Percentiles rank a stretch among this genome's conserved stretches.
These are phyloP conservation scores for Aquilaria yunnanensis DNA, from an alignment of 345 rosid species.

Conservation along the genomic window DNA sequence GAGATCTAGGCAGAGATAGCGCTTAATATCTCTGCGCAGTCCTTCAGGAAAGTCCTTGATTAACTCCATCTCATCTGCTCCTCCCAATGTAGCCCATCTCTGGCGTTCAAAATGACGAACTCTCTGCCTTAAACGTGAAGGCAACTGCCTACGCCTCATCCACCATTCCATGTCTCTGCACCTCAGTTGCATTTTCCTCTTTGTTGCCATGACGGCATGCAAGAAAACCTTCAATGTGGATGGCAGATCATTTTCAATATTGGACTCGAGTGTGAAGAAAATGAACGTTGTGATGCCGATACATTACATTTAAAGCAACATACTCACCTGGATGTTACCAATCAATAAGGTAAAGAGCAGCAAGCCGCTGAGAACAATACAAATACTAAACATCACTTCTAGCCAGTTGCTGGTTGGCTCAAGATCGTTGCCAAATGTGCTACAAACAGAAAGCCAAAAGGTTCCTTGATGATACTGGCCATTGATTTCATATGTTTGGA, in stretches of 20 bases:
- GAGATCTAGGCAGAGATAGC: constrained; percentile 50
- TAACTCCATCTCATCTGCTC: constrained; percentile 46
- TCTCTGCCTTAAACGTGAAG: constrained; percentile 37
- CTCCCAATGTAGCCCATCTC: constrained; percentile 40
- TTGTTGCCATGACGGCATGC: constrained; percentile 50
- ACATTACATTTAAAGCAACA: no score
- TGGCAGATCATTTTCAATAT: background rate
- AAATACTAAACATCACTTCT: constrained; percentile 55
- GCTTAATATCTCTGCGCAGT: constrained; percentile 54
- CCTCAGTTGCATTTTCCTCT: constrained; percentile 43
- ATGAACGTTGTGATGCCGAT: no score
- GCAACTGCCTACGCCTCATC: constrained; percentile 60
- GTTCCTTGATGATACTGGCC: background rate
- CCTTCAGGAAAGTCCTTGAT: constrained; percentile 60
- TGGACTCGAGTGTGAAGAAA: no score
- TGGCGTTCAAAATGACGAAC: constrained; percentile 43
- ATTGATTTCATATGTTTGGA: background rate
- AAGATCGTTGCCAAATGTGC: constrained; percentile 59
- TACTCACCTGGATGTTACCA: constrained; percentile 56
- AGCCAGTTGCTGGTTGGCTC: constrained; percentile 48
- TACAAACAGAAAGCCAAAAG: constrained; percentile 8
- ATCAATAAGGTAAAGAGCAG: constrained; percentile 55
- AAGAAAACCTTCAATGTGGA: constrained; percentile 36
- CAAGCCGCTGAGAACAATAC: constrained; percentile 43
- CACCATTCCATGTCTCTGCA: constrained; percentile 53